Evolutionary conservation across 495 filamentous ascomycete genomes (phyloP).

Genomic region (Corynascus novoguineensis): DNA sequence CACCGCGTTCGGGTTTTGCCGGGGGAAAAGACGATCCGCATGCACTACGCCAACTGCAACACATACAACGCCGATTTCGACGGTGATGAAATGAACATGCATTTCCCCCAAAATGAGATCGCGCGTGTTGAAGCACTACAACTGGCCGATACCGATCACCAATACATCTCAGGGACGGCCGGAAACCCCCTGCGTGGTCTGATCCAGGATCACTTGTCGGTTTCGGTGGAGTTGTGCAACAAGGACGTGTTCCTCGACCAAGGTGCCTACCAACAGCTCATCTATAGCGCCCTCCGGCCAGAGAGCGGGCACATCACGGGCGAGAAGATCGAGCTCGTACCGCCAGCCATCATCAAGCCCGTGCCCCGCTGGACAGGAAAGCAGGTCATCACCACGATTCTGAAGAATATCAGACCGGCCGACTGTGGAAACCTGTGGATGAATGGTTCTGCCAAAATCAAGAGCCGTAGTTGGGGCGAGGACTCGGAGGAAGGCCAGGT

Average conservation of each 20-base stretch:
- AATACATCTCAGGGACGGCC: conserved; percentile 90
- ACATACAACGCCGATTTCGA: conserved; percentile 99
- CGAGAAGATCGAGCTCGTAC: conserved; percentile 67
- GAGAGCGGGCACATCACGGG: conserved; percentile 74
- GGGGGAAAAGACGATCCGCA: conserved; percentile 93
- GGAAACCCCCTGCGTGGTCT: conserved; percentile 93
- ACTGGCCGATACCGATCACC: conserved; percentile 93
- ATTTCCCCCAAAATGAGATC: conserved; percentile 96
- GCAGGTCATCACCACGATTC: conserved; percentile 87
- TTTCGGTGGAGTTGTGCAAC: conserved; percentile 84
- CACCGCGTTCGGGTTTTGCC: conserved; percentile 89
- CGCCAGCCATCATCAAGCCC: conserved; percentile 79
- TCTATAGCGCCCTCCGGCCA: conserved; percentile 83
- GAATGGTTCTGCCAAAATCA: conserved; percentile 68
- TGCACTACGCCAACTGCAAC: conserved; percentile 99
- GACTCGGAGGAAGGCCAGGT: conserved; percentile 65
- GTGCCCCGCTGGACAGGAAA: conserved; percentile 91
- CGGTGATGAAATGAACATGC: conserved; percentile 99
- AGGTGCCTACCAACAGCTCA: conserved; percentile 84
- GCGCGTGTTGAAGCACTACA: conserved; percentile 85
- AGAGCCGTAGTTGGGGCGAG: conserved; percentile 65
- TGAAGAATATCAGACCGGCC: conserved; percentile 80
- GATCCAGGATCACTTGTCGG: conserved; percentile 98
- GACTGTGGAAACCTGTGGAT: conserved; percentile 74
- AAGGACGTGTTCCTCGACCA: conserved; percentile 88